Evolutionary conservation across 768 basidiomycete genomes (phyloP).

Genomic region (Roridomyces roridus): DNA sequence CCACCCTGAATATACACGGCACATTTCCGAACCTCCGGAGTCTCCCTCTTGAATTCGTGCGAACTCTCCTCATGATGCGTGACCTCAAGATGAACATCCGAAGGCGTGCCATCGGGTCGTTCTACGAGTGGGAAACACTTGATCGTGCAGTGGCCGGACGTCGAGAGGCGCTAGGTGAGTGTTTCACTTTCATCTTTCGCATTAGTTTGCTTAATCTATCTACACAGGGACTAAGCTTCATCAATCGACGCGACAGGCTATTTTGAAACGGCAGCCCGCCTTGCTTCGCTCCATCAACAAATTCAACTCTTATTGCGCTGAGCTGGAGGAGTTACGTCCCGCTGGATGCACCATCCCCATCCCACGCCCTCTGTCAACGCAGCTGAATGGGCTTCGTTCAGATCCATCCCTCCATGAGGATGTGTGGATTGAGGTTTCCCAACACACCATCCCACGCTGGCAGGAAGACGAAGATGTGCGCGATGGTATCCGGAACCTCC

Average conservation of each 20-base stretch:
- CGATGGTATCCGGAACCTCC: slow-evolving; percentile 32
- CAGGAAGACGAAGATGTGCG: slow-evolving; percentile 36
- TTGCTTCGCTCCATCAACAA: slow-evolving; percentile 30
- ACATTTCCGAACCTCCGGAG: slow-evolving; percentile 39
- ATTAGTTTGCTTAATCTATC: too few relatives aligned
- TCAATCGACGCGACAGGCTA: slow-evolving; percentile 34
- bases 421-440: slow-evolving; percentile 37
- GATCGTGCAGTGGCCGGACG: slow-evolving; percentile 29
- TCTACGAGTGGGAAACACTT: slow-evolving; percentile 33
- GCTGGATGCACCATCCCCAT: slow-evolving; percentile 32
- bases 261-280: slow-evolving; percentile 32
- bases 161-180: slow-evolving; percentile 21
- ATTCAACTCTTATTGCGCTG: slow-evolving; percentile 35
- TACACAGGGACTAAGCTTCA: slow-evolving; percentile 35
- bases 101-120: slow-evolving; percentile 29
- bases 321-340: slow-evolving; percentile 20
- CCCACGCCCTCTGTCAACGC: slow-evolving; percentile 36
- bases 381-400: slow-evolving; percentile 30
- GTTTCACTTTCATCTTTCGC: not conserved
- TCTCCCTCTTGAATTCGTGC: slow-evolving; percentile 34
- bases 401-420: slow-evolving; percentile 39
- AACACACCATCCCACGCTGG: slow-evolving; percentile 32
- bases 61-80: slow-evolving; percentile 35
- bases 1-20: slow-evolving; percentile 39
- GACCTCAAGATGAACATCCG: slow-evolving; percentile 34